phyloP scores from a whole-genome alignment of 106 monocot species.

The Acanthochlamys bracteata region DNA sequence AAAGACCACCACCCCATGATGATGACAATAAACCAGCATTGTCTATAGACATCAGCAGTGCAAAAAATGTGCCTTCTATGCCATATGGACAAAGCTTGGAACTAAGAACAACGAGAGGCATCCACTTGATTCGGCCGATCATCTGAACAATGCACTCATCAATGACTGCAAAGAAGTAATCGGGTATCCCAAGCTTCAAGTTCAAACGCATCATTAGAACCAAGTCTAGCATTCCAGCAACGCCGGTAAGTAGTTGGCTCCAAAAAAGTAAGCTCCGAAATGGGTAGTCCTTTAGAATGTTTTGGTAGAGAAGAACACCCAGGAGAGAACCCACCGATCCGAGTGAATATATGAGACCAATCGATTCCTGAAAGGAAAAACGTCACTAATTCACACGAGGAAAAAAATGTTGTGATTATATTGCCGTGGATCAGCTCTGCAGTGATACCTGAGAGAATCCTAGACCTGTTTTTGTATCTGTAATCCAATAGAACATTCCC shows the following conservation, averaged over 20 bases:
- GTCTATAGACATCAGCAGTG: conserved; percentile 85
- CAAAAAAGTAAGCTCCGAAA: conserved; percentile 70
- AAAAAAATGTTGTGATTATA: too few relatives aligned
- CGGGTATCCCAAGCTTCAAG: conserved; percentile 48
- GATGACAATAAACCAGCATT: conserved; percentile 50
- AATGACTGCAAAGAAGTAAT: conserved; percentile 45
- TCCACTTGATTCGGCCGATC: conserved; percentile 59
- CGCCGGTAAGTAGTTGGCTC: conserved; percentile 43
- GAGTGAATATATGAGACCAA: conserved; percentile 40
- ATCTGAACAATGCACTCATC: conserved; percentile 55
- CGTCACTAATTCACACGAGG: too few relatives aligned
- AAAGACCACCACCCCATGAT: conserved; percentile 57
- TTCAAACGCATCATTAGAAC: conserved; percentile 51
- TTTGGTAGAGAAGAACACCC: conserved; percentile 77
- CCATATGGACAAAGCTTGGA: conserved; percentile 72
- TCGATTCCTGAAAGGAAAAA: conserved; percentile 20
- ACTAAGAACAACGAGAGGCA: conserved; percentile 86
- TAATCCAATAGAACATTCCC: conserved; percentile 95
- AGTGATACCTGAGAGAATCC: conserved; percentile 63
- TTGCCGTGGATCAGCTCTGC: too few relatives aligned
- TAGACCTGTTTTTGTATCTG: conserved; percentile 59
- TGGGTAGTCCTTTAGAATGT: conserved; percentile 46
- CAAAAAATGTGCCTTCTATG: conserved; percentile 88
- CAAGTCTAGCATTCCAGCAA: conserved; percentile 68
- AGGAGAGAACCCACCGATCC: conserved; percentile 66